Conservation (phyloP, 768 basidiomycete species). For the Suillus plorans region DNA sequence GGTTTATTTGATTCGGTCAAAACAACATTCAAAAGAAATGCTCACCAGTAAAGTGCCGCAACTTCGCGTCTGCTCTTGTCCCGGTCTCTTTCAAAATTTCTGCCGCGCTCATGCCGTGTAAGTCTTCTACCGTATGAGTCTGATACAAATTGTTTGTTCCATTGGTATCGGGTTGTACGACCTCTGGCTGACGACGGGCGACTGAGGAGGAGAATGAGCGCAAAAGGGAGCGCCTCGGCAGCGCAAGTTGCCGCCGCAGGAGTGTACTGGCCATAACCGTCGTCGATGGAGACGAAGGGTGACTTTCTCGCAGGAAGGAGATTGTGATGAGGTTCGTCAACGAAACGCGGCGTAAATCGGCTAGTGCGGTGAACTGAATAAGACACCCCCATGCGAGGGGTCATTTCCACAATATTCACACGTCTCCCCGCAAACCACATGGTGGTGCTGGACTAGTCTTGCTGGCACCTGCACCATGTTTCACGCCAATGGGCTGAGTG, state of each 20-base stretch:
- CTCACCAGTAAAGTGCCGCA: constrained; percentile 93
- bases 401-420: constrained; percentile 8
- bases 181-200: constrained; percentile 21
- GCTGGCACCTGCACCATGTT: constrained; percentile 7
- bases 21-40: constrained; percentile 11
- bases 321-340: constrained; percentile 1
- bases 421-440: background rate
- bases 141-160: constrained; percentile 53
- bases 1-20: constrained; percentile 12
- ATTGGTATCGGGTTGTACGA: constrained; percentile 28
- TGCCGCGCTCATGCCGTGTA: constrained; percentile 75
- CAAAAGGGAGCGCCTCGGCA: constrained; percentile 28
- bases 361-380: constrained; percentile 19
- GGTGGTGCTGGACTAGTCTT: background rate
- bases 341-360: constrained; percentile 27
- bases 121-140: constrained; percentile 78
- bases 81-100: constrained; percentile 81
- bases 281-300: constrained; percentile 22
- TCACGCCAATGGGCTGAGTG: constrained; percentile 1
- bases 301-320: constrained; percentile 1
- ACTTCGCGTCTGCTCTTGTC: constrained; percentile 68
- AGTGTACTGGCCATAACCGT: constrained; percentile 63
- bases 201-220: constrained; percentile 27
- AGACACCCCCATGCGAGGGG: constrained; percentile 24
- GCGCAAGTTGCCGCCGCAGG: constrained; percentile 56